A percentile compares a stretch with the other conserved stretches of the same genome.
phyloP scores from a whole-genome alignment of 805 yeast species.

The Blastobotrys robertii region DNA sequence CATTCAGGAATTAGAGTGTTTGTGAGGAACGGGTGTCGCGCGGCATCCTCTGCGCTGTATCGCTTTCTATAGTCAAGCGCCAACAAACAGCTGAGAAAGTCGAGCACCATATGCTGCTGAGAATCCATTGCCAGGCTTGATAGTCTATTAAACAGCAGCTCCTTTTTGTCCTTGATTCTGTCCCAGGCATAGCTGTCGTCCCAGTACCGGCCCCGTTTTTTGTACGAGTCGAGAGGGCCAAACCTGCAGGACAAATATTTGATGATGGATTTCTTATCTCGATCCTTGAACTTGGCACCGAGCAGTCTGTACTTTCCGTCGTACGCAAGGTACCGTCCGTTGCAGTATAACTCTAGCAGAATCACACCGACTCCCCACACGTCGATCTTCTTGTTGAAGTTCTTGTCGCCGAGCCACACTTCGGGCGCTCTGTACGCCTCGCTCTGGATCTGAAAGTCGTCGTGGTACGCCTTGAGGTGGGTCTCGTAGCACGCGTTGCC shows the following conservation, averaged over 20 bases:
- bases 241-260: slow-evolving; percentile 1
- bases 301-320: slow-evolving; percentile 1
- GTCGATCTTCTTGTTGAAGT: slow-evolving; percentile 16
- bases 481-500: slow-evolving; percentile 14
- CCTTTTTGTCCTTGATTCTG: background rate
- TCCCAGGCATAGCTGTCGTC: background rate
- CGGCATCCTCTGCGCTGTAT: background rate
- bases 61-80: background rate
- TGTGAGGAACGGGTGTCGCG: slow-evolving; percentile 2
- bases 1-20: no score
- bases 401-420: slow-evolving; percentile 17
- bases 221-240: slow-evolving; percentile 3
- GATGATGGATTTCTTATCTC: background rate
- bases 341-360: slow-evolving; percentile 15
- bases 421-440: slow-evolving; percentile 21
- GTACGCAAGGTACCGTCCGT: slow-evolving; percentile 1
- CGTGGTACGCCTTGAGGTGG: slow-evolving; percentile 12
- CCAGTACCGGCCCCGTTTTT: background rate
- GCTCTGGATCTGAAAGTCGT: slow-evolving; percentile 17
- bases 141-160: background rate
- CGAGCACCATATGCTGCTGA: background rate
- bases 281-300: background rate
- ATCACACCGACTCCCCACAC: slow-evolving; percentile 21
- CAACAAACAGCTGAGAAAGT: slow-evolving; percentile 1
- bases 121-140: background rate